Percentiles rank a stretch among this genome's conserved stretches.
phyloP scores from a whole-genome alignment of 2,329 filamentous ascomycete species.

The Fusarium austroafricanum region DNA sequence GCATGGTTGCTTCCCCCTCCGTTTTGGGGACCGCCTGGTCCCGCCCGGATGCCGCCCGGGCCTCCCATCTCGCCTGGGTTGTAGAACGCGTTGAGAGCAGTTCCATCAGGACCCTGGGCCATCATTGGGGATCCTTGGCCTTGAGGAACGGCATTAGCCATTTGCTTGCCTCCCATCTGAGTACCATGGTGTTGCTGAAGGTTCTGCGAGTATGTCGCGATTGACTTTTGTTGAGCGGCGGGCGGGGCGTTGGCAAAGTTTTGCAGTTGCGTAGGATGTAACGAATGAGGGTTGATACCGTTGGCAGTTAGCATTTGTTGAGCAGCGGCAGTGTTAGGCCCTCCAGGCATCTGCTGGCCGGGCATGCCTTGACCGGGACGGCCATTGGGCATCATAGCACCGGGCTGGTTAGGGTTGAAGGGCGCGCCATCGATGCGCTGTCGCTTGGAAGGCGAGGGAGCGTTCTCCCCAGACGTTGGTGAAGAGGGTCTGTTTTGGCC shows the following conservation, averaged over 20 bases:
- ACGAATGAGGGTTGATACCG: conserved; percentile 79
- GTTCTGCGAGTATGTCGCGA: conserved; percentile 87
- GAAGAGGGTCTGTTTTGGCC: conserved; percentile 84
- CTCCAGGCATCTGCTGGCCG: conserved; percentile 72
- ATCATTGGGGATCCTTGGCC: conserved; percentile 88
- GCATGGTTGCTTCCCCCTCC: conserved; percentile 77
- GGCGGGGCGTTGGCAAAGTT: conserved; percentile 66
- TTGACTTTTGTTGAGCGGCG: conserved; percentile 80
- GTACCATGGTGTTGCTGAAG: conserved; percentile 84
- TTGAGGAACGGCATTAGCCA: conserved; percentile 78
- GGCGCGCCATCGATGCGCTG: conserved; percentile 78
- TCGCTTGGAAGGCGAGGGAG: conserved; percentile 91
- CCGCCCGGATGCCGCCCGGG: conserved; percentile 69
- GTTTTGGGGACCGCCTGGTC: conserved; percentile 59
- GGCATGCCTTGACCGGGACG: conserved; percentile 77
- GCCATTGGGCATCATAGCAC: conserved; percentile 77
- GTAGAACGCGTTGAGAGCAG: conserved; percentile 68
- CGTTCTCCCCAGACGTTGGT: conserved; percentile 85
- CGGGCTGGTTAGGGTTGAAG: conserved; percentile 77
- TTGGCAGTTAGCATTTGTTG: conserved; percentile 73
- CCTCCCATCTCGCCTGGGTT: conserved; percentile 71
- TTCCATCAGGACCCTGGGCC: conserved; percentile 74
- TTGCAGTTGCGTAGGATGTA: conserved; percentile 82
- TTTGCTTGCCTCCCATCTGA: conserved; percentile 84
- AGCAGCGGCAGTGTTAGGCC: conserved; percentile 61